Evolutionary conservation across 805 yeast species (phyloP), one percentile per base, ranked within the genome.

Genomic region (Wickerhamiella nectarea): DNA sequence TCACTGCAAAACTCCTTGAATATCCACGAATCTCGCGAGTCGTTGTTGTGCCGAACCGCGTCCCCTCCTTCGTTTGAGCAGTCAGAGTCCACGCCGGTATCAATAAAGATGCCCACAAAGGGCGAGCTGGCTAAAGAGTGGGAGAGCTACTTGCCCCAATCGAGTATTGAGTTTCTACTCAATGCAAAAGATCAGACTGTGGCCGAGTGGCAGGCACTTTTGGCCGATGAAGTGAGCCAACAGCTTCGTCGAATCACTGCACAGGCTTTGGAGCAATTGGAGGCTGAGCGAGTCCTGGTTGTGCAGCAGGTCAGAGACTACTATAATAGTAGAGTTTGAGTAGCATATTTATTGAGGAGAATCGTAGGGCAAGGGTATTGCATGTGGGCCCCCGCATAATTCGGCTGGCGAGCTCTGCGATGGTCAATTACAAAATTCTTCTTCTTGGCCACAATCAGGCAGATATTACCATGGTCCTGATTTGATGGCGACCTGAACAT

Each of bases 221-320:
- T 39, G 15, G 36, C 42, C 21, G 42, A 31, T 31, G 42, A 39
- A 17, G 42, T 39, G 14, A 20, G 24, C 21, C 19, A 26, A 7
- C 42, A 39, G 24, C 11, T 39, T 17, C 29, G 21, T 21, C n/a
- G 15, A 12, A n/a, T 39, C 10, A 31, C 36, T 3, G 36, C 21
- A 11, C 35, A 31, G 11, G 42, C 42, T 2, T 24, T 39, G 7
- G 42, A 39, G 35, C 8, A 12, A 18, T 29, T 35, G 9, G 42
- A 39, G 15, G 12, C 6, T 4, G 29, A 39, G 42, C 42, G 42
- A 10, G 22, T 22, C 22, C 42, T 29, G 6, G 36, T 39, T 2
- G 21, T 39, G 2, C 8, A 7, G 18, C 15, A 21, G 22, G 20
- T 39, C 22, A 21, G 31, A 11, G 42, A 26, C 26, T 31, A 29